Base-by-base conservation (phyloP, 306 rosid genomes). In the Oxytropis ochrocephala region DNA sequence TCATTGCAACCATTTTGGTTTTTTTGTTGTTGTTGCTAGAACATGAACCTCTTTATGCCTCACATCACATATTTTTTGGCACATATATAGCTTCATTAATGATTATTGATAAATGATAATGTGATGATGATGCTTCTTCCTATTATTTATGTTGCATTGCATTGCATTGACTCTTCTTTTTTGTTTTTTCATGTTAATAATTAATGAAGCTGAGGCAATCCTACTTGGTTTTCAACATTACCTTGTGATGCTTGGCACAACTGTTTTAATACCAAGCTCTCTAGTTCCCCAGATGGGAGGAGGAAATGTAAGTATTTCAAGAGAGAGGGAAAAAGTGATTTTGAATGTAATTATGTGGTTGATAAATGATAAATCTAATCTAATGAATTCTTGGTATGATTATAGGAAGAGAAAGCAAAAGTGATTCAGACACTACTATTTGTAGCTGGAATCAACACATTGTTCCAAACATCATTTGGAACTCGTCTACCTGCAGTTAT, bases 241-340 rank as follows among this genome's bases (percentile, higher is more conserved):
- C 83, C 77, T 93, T 77, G 98, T 93, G 83, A 93, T 93, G 98
- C 94, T 93, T 51, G 98, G 98, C 27, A 93, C 98, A 56, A 84
- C 97, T 12, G 98, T 93, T 69, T 83, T 93, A 56, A 93, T 93
- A 65, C 98, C 98, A 1, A 79, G 91, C 75, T 85, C 82, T 84
- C 85, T 93, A 8, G 97, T 90, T 76, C 96, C 98, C 16, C 98
- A 90, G 44, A 93, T 93, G 97, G 98, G 96, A 80, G 98, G 97
- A 75, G 98, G 98, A 80, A 84, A 88, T 74, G 98, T 93, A 85
- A 88, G 93, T 21, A 43, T 65, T 44, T 24, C 61, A 35, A 41
- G 35, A 6, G 11, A 8, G 43, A 5, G 27, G 24, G 27, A 39
- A 19, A 6, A 6, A 24, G 10, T 24, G 0, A 6, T 69, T 75